A percentile compares a stretch with the other conserved stretches of the same genome.
These are phyloP conservation scores for Botryotinia convoluta DNA, from an alignment of 2,329 filamentous ascomycete species.

Conservation along the genomic window DNA sequence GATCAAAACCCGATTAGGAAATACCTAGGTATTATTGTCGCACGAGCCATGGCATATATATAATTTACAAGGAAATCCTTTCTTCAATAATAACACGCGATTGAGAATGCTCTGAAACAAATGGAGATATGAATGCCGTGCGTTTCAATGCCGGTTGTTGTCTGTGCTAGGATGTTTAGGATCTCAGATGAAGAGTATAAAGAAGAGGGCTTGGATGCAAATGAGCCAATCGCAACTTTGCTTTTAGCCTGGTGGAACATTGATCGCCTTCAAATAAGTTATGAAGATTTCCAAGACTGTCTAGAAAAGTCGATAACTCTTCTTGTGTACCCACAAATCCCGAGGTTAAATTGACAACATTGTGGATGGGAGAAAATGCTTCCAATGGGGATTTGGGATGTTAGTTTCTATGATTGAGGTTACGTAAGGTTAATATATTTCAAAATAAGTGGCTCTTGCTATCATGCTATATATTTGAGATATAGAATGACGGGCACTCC, in stretches of 20 bases:
- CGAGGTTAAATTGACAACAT: background rate
- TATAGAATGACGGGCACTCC: background rate
- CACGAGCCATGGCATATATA: background rate
- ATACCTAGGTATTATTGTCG: background rate
- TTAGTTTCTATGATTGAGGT: background rate
- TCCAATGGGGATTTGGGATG: background rate
- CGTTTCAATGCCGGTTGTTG: background rate
- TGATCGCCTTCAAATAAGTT: background rate
- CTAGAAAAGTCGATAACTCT: background rate
- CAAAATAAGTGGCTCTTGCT: background rate
- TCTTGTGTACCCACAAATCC: background rate
- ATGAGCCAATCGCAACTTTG: constrained; percentile 1
- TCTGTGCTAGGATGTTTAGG: background rate
- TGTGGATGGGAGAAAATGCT: background rate
- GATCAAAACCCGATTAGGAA: background rate
- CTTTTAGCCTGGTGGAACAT: background rate
- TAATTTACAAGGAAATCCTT: background rate
- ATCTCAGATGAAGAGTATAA: background rate
- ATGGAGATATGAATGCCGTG: background rate
- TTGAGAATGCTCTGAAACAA: background rate
- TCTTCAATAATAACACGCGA: background rate
- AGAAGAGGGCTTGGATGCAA: background rate
- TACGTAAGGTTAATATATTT: background rate
- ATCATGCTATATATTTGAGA: background rate
- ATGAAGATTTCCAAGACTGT: background rate